Conservation (phyloP, 495 filamentous ascomycete species). For the Trichoderma reesei region DNA sequence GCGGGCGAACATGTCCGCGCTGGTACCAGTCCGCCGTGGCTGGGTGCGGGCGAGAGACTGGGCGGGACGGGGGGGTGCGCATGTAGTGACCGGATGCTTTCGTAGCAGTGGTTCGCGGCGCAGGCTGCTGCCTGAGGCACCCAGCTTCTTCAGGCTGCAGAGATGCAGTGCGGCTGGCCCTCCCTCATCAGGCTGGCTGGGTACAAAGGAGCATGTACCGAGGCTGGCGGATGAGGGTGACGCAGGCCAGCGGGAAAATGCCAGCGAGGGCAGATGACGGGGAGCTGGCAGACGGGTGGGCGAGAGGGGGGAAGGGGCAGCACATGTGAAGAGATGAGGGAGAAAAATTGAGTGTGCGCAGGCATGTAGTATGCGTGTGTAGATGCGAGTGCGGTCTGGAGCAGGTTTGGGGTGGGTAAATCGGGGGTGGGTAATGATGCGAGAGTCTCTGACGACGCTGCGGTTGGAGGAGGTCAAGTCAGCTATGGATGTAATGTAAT, state of each 20-base stretch:
- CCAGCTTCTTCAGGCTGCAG: not conserved
- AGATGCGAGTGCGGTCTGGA: not conserved
- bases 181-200: not conserved
- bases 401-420: not conserved
- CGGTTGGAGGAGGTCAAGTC: not conserved
- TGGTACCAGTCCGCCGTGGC: too few relatives aligned
- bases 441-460: not conserved
- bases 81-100: not conserved
- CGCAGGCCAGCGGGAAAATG: not conserved
- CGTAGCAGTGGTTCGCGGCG: not conserved
- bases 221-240: not conserved
- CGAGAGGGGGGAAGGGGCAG: slow-evolving; percentile 1
- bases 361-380: not conserved
- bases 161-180: not conserved
- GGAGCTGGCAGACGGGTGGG: not conserved
- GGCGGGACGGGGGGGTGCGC: slow-evolving; percentile 1
- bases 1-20: not conserved
- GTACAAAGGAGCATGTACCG: too few relatives aligned
- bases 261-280: not conserved
- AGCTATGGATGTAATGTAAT: not conserved
- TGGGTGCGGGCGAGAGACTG: not conserved
- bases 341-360: not conserved
- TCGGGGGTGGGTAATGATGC: not conserved
- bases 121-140: not conserved
- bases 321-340: not conserved